A percentile compares a stretch with the other conserved stretches of the same genome.
phyloP scores from a whole-genome alignment of 345 rosid species.

The Sapria himalayana region DNA sequence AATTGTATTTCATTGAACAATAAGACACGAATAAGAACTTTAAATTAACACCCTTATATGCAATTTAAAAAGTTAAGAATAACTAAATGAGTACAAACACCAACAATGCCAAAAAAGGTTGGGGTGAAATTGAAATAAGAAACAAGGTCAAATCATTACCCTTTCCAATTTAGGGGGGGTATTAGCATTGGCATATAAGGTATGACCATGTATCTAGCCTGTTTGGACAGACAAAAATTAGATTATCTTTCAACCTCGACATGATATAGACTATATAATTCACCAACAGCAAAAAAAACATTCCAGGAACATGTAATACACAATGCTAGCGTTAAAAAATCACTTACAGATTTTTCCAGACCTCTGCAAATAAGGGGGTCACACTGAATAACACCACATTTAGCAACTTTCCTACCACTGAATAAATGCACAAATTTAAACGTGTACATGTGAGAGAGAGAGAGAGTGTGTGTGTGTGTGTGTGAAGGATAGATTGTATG shows the following conservation, averaged over 20 bases:
- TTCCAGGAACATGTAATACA: constrained; percentile 2
- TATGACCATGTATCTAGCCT: constrained; percentile 97
- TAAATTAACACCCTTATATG: constrained; percentile 1
- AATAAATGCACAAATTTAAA: constrained; percentile 4
- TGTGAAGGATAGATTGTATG: too few species aligned
- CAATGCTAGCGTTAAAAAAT: constrained; percentile 1
- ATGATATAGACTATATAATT: constrained; percentile 6
- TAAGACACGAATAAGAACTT: not conserved
- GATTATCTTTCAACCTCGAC: too few species aligned
- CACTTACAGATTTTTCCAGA: constrained; percentile 77
- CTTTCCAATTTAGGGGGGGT: constrained; percentile 82
- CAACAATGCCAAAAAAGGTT: constrained; percentile 2
- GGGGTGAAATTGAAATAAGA: too few species aligned
- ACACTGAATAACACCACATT: constrained; percentile 88
- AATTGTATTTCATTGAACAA: too few species aligned
- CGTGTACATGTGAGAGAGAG: constrained; percentile 5
- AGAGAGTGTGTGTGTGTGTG: constrained; percentile 4
- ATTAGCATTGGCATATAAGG: constrained; percentile 97
- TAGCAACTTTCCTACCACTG: constrained; percentile 40
- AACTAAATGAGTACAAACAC: not conserved
- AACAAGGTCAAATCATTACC: constrained; percentile 32
- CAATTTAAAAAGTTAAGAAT: constrained; percentile 1
- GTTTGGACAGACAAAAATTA: constrained; percentile 13
- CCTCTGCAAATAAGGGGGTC: constrained; percentile 66
- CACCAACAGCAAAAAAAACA: not conserved